Base-by-base conservation (phyloP, 441 rosid genomes). In the Adansonia grandidieri region DNA sequence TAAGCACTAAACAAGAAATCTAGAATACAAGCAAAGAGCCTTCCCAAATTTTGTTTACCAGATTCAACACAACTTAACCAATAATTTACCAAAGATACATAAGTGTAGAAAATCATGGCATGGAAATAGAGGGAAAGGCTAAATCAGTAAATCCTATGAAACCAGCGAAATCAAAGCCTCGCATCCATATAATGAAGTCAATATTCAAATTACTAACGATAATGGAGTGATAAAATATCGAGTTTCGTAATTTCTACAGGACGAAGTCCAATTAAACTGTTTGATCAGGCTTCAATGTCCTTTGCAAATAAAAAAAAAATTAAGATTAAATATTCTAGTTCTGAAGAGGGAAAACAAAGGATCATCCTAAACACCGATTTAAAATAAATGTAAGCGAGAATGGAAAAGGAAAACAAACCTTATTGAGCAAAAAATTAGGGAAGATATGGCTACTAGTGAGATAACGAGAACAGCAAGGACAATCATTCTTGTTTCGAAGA, bases 341-440 rank as follows among this genome's bases (percentile, higher is more conserved):
- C 58, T 77, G 58, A 67, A 47, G 61, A 69, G 32, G 62, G 71
- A 79, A 15, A 50, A 67, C 68, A 79, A 63, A 54, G 47, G 32
- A 71, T 70, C 68, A 70, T 7, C 50, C 7, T 47, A 47, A 42
- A 65, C 3, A n/a, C 24, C 40, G 78, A 75, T 50, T 5, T 15
- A 57, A 42, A 11, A 28, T 48, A 24, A 22, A 17, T 20, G 8
- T 13, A 28, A 28, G 8, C 5, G 22, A 20, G 42, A 3, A 0
- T 3, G 19, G 14, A 15, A 76, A 54, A 57, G 19, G n/a, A 64
- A 10, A 24, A 61, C 44, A 42, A 37, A 87, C 90, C 88, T 87
- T 87, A 50, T 81, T 79, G 72, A 87, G 88, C 82, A 85, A 78
- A 37, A 87, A 78, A 79, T 85, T 85, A 66, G 90, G 88, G 80